Evolutionary conservation across 2,329 filamentous ascomycete species (phyloP).

Genomic region (Fusarium xylarioides): DNA sequence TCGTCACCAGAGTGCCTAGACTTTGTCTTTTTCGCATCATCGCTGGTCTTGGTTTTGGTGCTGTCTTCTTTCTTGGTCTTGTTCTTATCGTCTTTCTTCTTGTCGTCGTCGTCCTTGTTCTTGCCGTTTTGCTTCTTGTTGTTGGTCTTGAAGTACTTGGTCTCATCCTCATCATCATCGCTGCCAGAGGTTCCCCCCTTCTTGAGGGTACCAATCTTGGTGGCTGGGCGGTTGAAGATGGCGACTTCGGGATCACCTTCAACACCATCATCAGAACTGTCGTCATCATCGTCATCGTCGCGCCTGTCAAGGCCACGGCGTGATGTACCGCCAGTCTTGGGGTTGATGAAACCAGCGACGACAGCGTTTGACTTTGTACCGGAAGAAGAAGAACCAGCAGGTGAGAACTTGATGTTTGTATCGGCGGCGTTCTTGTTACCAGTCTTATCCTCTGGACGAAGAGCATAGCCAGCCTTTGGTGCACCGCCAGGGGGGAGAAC

Average conservation of each 20-base stretch:
- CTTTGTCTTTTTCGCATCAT: not conserved
- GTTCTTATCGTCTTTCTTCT: not conserved
- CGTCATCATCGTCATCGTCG: not conserved
- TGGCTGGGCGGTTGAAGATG: not conserved
- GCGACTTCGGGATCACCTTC: not conserved
- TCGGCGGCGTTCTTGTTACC: not conserved
- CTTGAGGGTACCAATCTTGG: not conserved
- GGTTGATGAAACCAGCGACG: not conserved
- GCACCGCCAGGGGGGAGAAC: not conserved
- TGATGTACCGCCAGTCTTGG: not conserved
- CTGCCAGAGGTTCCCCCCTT: not conserved
- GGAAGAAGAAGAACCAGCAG: not conserved
- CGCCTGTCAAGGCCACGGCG: not conserved
- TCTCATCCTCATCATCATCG: not conserved
- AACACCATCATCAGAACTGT: not conserved
- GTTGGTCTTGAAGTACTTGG: not conserved
- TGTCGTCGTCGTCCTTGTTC: not conserved
- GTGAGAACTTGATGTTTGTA: not conserved
- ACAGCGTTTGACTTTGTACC: not conserved
- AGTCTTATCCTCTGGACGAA: not conserved
- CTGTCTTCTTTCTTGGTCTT: not conserved
- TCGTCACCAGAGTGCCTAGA: not conserved
- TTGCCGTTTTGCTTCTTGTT: slow-evolving; percentile 12
- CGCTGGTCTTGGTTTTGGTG: not conserved
- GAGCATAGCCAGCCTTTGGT: slow-evolving; percentile 12